Evolutionary conservation across 2,329 filamentous ascomycete genomes (phyloP), one percentile per base, ranked within the genome.

Genomic region (Aureobasidium sp.): DNA sequence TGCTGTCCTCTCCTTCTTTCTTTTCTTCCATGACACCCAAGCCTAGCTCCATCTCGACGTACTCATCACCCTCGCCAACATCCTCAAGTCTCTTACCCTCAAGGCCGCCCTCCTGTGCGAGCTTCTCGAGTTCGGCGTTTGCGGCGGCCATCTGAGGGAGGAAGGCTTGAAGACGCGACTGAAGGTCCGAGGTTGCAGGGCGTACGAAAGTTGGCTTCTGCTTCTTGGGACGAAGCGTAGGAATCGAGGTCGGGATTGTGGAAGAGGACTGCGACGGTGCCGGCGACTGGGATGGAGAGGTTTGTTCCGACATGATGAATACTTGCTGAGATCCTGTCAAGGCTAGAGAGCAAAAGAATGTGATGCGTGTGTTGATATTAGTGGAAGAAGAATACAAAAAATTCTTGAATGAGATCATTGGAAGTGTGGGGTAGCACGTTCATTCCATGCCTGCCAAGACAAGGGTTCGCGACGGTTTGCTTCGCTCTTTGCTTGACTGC

Each of bases 21-120:
- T 65, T 66, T 66, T 71, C 66, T 64, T 74, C 70, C 40, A 74
- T 52, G 39, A 74, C 70, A 8, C 72, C 72, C 6, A 74, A 62
- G 3, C 71, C 71, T 9, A 74, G 64, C 48, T 70, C 65, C 71
- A 74, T 73, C 66, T 73, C 71, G 52, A 74, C 73, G 63, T 73
- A 68, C 60, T 66, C 66, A 57, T 70, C 68, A 5, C 63, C 68
- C 1, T 72, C 72, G 33, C 66, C 66, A 12, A 72, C 70, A 40
- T 69, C 66, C 65, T 73, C 71, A 64, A 74, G 68, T 59, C 62
- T 70, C 22, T 66, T 39, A n/a, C 61, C 66, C 14, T 62, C 58
- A 8, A 65, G 54, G 17, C 39, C 52, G 8, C 68, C 69, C 17
- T 65, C 64, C 19, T 64, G 47, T 31, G 58, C 64, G 39, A 63